Evolutionary conservation across 2,329 filamentous ascomycete genomes (phyloP), one percentile per base, ranked within the genome.

Genomic region (Venturia effusa): DNA sequence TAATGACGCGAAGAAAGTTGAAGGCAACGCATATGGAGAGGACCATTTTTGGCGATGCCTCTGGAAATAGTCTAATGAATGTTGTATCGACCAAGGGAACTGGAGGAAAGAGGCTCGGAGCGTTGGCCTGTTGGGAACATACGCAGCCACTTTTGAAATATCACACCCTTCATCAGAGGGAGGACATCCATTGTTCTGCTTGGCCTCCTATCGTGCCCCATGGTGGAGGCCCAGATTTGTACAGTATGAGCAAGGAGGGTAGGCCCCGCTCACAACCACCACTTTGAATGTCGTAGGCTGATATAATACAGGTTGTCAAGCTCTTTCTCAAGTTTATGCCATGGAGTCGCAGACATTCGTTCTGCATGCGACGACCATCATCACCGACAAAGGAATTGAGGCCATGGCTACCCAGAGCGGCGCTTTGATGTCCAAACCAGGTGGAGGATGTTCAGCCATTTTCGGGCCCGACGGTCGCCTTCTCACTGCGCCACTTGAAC

Each of bases 281-380:
- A 1, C 11, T 15, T 55, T 19, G 30, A 34, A 5, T 30, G 4
- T 39, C 54, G 15, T 51, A 11, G 51, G 17, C 27, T 34, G 6
- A 55, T 19, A 19, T 19, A 10, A 17, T 59, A 19, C 19, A 57
- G 75, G 76, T 4, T 78, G 75, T 64, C 75, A 75, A 37, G 76
- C 68, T 55, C 72, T 84, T 1, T 79, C 81, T 0, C 80, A 80
- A 66, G 77, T 79, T 0, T 84, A 85, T 67, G 83, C 84, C 0
- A 79, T 86, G 10, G 84, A 87, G 68, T 78, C 80, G 1, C 74
- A 76, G 10, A 71, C 80, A 0, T 86, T 81, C 65, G 83, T 86
- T 0, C 75, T 85, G 3, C 81, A 83, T 66, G 73, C 73, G 59
- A 83, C 81, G 0, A 71, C 77, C 0, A 75, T 85, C 2, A 74